A percentile compares a stretch with the other conserved stretches of the same genome.
Conservation (phyloP, 1,139 yeast genomes). For the Taiozyma sp. region DNA sequence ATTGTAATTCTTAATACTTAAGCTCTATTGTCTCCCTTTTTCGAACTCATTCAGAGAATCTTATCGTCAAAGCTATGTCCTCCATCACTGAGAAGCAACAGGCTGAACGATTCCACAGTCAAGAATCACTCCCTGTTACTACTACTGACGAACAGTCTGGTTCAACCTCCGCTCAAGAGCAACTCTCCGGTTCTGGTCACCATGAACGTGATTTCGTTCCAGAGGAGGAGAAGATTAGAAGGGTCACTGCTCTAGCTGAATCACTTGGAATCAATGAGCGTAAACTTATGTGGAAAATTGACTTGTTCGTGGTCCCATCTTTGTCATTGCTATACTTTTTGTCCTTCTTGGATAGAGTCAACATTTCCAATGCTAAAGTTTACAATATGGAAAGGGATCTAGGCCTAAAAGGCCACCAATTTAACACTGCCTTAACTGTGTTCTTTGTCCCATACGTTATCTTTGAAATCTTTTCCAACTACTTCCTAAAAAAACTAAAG, state of each 20-base stretch:
- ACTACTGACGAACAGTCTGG: neutral
- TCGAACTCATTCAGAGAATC: neutral
- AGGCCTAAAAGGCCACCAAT: conserved; percentile 44
- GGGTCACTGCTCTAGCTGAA: conserved; percentile 36
- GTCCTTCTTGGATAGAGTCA: conserved; percentile 55
- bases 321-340: conserved; percentile 49
- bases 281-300: conserved; percentile 43
- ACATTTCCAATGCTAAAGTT: conserved; percentile 48
- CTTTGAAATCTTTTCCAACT: conserved; percentile 47
- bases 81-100: neutral
- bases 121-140: neutral
- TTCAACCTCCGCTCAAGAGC: neutral
- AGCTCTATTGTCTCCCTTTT: neutral
- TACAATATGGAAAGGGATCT: conserved; percentile 35
- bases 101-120: neutral
- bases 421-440: conserved; percentile 29
- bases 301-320: conserved; percentile 49
- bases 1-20: neutral
- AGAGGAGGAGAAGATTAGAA: conserved; percentile 16
- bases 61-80: neutral
- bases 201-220: conserved; percentile 11
- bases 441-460: conserved; percentile 38
- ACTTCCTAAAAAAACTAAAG: conserved; percentile 45
- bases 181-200: neutral
- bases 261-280: conserved; percentile 39